Conservation (phyloP, 1,284 basidiomycete genomes). For the Ceratobasidium sp. region DNA sequence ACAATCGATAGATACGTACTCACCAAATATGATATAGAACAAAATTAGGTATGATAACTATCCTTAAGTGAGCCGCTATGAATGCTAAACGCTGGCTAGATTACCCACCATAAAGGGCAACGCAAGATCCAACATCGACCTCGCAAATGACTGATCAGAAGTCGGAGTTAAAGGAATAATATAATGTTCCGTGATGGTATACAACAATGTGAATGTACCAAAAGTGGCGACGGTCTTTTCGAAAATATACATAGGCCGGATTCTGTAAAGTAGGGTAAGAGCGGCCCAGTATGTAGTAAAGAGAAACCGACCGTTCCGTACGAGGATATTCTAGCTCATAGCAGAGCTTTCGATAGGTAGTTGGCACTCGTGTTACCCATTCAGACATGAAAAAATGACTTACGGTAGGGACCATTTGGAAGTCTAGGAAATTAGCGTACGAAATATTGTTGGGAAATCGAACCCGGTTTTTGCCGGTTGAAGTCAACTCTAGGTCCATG, state of each 20-base stretch:
- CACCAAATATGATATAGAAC: constrained; percentile 83
- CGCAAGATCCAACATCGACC: constrained; percentile 82
- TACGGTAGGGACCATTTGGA: constrained; percentile 88
- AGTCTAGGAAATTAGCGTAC: constrained; percentile 82
- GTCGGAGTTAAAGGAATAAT: constrained; percentile 82
- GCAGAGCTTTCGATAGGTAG: constrained; percentile 49
- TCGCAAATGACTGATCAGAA: constrained; percentile 71
- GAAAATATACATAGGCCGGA: constrained; percentile 88
- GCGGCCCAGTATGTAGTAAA: constrained; percentile 1
- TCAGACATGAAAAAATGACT: neutral
- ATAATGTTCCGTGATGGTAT: constrained; percentile 86
- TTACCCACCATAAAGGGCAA: constrained; percentile 85
- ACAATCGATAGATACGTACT: constrained; percentile 45
- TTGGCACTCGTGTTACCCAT: neutral
- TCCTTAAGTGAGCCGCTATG: constrained; percentile 1
- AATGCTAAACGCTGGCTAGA: constrained; percentile 40
- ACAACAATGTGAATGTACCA: constrained; percentile 85
- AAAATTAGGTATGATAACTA: constrained; percentile 71
- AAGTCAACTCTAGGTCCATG: constrained; percentile 76
- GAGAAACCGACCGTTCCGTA: constrained; percentile 67
- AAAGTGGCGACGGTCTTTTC: constrained; percentile 96
- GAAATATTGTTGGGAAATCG: constrained; percentile 88
- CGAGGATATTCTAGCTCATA: constrained; percentile 97
- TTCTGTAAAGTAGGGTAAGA: constrained; percentile 55
- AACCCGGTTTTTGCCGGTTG: constrained; percentile 66